Base-by-base conservation (phyloP, 371 early-diverging fungal species). In the Apophysomyces ossiformis region DNA sequence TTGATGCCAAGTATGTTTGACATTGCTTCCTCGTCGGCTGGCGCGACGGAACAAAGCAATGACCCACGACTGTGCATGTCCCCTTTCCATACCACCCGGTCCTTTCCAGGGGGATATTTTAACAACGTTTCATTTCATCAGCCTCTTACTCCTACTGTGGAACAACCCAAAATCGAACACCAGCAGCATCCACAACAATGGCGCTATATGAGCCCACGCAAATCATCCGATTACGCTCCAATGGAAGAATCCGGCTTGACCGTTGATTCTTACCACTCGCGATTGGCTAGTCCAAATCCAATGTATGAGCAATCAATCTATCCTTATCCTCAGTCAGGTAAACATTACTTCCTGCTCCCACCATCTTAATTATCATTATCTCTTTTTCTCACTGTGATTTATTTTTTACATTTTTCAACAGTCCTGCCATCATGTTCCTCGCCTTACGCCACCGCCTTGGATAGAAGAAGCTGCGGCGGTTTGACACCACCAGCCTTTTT, bases 191-290 rank as follows among this genome's bases (percentile, higher is more conserved):
- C 13, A 18, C 63, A 21, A 38, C 69, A 45, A 35, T 57, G 62
- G 26, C 69, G 65, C 11, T 41, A 41, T 61, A 69, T 65, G 69
- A 65, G 54, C 21, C 54, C 54, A 50, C 47, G 37, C 15, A 15
- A 54, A 56, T 15, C 41, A 18, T 16, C 61, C n/a, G 38, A 39
- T 39, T n/a, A 21, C 32, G 11, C 61, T 41, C 35, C 64, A 64
- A 37, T 39, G 63, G 37, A 60, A 8, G 69, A 65, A 57, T 69
- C 69, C 69, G 69, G 69, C 69, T 65, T 69, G 69, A 57, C 69
- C 61, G 69, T 69, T 46, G 69, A 69, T 54, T 61, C 65, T 37
- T 69, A 65, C 43, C 36, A 21, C 21, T 60, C 60, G 21, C 38
- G 60, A 57, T 58, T 67, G 67, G 63, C 63, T 57, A 62, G 67